A percentile compares a stretch with the other conserved stretches of the same genome.
Conservation (phyloP, 139 green algal genomes). For the Micractinium conductrix region DNA sequence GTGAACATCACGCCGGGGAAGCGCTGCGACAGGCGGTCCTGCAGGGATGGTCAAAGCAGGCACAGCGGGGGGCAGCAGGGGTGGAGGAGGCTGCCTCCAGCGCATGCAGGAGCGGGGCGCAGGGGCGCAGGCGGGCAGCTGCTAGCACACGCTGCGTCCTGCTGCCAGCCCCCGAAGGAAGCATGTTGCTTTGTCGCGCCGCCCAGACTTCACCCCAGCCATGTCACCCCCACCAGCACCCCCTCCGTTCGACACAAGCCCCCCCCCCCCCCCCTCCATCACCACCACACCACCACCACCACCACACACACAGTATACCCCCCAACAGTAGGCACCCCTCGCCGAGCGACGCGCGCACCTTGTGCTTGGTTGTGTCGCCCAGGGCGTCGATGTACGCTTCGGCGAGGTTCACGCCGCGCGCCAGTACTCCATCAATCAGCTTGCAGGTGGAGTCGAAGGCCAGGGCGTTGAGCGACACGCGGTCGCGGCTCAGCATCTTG, state of each 20-base stretch:
- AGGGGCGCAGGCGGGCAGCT: background rate
- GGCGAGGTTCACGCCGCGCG: slow-evolving; percentile 68
- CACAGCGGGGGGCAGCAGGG: background rate
- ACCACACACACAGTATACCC: background rate
- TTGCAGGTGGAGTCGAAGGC: slow-evolving; percentile 69
- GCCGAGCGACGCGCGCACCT: background rate
- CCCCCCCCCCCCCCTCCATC: no score
- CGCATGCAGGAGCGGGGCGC: no score
- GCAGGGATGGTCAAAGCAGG: no score
- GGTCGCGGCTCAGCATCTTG: slow-evolving; percentile 55
- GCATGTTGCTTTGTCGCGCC: no score
- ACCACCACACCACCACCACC: no score
- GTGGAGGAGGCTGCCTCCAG: no score
- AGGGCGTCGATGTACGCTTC: slow-evolving; percentile 95
- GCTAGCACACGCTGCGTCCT: background rate
- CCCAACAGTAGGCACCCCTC: background rate
- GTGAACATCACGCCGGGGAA: slow-evolving; percentile 79
- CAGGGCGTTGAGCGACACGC: slow-evolving; percentile 75
- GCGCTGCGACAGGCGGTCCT: slow-evolving; percentile 46
- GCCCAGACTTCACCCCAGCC: no score
- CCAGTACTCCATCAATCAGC: slow-evolving; percentile 74
- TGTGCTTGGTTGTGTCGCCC: slow-evolving; percentile 74
- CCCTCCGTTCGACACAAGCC: no score
- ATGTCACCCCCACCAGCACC: no score
- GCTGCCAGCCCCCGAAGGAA: no score